Evolutionary conservation across 345 rosid genomes (phyloP).

Genomic region (Hibiscus tridactylites): DNA sequence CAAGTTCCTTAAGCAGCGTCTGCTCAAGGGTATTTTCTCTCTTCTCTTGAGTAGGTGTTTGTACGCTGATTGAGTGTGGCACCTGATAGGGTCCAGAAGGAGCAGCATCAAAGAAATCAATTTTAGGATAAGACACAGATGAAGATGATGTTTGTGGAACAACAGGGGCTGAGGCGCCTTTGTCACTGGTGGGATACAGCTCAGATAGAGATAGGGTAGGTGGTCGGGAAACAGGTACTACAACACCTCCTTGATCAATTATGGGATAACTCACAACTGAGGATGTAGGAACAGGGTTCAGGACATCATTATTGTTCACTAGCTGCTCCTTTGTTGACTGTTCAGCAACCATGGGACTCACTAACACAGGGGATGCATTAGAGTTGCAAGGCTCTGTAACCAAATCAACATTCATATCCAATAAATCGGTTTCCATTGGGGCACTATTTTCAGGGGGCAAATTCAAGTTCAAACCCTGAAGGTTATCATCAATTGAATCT

Average conservation of each 20-base stretch:
- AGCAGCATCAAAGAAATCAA: conserved; percentile 35
- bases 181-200: conserved; percentile 1
- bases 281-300: conserved; percentile 17
- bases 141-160: conserved; percentile 17
- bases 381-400: conserved; percentile 18
- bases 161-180: conserved; percentile 13
- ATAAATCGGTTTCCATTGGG: conserved; percentile 17
- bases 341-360: conserved; percentile 17
- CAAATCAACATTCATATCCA: conserved; percentile 33
- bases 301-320: conserved; percentile 19
- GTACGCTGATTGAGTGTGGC: background rate
- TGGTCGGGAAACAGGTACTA: conserved; percentile 18
- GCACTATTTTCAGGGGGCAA: conserved; percentile 37
- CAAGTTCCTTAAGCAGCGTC: conserved; percentile 73
- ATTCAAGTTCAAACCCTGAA: conserved; percentile 59
- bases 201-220: conserved; percentile 3
- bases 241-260: conserved; percentile 10
- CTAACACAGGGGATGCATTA: conserved; percentile 9
- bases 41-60: conserved; percentile 3
- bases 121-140: conserved; percentile 29
- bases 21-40: conserved; percentile 24
- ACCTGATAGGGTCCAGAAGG: conserved; percentile 12
- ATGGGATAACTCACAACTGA: conserved; percentile 12
- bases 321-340: conserved; percentile 32
- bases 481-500: conserved; percentile 18